Percentiles rank a stretch among this genome's conserved stretches.
These are phyloP conservation scores for Fagopyrum homotropicum DNA, from an alignment of 148 eudicot genomes.

Conservation along the genomic window DNA sequence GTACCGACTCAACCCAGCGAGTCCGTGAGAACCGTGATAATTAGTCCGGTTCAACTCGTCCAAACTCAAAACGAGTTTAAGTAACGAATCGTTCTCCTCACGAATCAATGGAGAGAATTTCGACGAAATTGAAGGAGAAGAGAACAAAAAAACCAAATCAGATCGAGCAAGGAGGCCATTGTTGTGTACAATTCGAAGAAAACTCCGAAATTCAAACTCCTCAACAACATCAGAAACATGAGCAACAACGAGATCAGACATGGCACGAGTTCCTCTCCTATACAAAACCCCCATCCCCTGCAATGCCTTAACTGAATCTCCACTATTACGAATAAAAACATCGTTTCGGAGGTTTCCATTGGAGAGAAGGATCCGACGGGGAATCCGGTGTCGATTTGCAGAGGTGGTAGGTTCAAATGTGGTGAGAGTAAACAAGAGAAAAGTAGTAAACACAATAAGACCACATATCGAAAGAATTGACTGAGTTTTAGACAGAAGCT, in stretches of 20 bases:
- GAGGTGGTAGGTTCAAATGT: slow-evolving; percentile 44
- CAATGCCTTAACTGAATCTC: slow-evolving; percentile 26
- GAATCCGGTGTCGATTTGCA: neutral
- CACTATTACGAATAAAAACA: neutral
- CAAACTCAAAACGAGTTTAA: slow-evolving; percentile 23
- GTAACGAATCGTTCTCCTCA: slow-evolving; percentile 40
- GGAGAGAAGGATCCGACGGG: slow-evolving; percentile 12
- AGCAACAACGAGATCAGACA: slow-evolving; percentile 54
- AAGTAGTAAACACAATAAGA: slow-evolving; percentile 48
- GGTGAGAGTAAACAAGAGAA: slow-evolving; percentile 65
- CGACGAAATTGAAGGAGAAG: slow-evolving; percentile 19
- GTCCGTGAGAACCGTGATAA: slow-evolving; percentile 9
- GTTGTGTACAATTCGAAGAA: slow-evolving; percentile 34
- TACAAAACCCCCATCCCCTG: slow-evolving; percentile 67
- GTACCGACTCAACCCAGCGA: slow-evolving; percentile 29
- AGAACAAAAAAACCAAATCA: slow-evolving; percentile 43
- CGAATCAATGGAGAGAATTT: slow-evolving; percentile 19
- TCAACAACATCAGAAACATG: slow-evolving; percentile 38
- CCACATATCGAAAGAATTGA: slow-evolving; percentile 65
- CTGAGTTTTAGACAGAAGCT: slow-evolving; percentile 40
- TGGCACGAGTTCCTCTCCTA: slow-evolving; percentile 43
- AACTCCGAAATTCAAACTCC: slow-evolving; percentile 23
- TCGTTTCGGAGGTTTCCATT: neutral
- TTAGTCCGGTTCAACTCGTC: neutral
- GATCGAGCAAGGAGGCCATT: slow-evolving; percentile 36